Conservation (phyloP, 495 filamentous ascomycete species). For the Annulohypoxylon bovei region DNA sequence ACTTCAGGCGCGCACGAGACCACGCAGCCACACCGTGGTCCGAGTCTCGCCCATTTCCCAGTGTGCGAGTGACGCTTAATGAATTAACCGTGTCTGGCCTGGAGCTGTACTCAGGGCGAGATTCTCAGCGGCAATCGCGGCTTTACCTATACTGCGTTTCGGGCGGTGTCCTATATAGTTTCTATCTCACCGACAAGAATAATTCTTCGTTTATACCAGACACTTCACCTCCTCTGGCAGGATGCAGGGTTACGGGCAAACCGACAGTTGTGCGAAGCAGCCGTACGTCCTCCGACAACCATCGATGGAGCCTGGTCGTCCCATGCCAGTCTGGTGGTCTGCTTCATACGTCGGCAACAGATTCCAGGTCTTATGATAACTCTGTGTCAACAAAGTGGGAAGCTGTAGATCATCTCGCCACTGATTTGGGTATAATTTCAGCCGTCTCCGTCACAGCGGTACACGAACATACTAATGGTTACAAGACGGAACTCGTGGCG, state of each 20-base stretch:
- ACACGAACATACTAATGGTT: not conserved
- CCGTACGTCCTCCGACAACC: not conserved
- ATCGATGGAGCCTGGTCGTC: constrained; percentile 29
- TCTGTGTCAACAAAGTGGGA: constrained; percentile 5
- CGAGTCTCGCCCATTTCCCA: constrained; percentile 24
- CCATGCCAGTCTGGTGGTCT: constrained; percentile 40
- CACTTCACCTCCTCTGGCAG: constrained; percentile 19
- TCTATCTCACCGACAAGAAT: constrained; percentile 13
- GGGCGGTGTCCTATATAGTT: constrained; percentile 23
- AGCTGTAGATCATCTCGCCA: constrained; percentile 30
- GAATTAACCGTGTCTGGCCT: constrained; percentile 33
- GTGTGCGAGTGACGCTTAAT: constrained; percentile 19
- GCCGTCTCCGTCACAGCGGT: constrained; percentile 26
- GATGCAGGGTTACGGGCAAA: constrained; percentile 11
- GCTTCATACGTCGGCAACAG: constrained; percentile 25
- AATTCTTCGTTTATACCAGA: constrained; percentile 16
- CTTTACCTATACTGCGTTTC: constrained; percentile 30
- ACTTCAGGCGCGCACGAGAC: constrained; percentile 35
- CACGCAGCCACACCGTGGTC: constrained; percentile 34
- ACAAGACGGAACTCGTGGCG: constrained; percentile 15
- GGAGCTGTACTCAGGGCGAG: constrained; percentile 10
- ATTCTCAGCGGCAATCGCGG: not conserved
- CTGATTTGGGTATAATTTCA: constrained; percentile 32
- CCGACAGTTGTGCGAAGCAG: constrained; percentile 10
- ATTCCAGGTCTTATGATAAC: not conserved